phyloP scores from a whole-genome alignment of 768 basidiomycete genomes.

The Amanita phalloides region DNA sequence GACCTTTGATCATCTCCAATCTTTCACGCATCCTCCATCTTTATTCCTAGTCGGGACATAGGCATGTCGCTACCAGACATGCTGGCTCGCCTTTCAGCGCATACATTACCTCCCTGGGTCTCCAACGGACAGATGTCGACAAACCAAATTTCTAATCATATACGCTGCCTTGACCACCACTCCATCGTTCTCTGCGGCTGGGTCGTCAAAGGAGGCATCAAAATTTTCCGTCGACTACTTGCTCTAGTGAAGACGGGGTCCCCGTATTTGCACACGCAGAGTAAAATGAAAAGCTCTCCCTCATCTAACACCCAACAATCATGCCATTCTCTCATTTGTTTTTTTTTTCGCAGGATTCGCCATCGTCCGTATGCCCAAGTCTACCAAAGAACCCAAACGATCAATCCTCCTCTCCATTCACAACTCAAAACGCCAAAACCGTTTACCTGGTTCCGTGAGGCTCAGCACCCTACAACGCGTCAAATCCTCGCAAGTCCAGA shows the following conservation, averaged over 20 bases:
- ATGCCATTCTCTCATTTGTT: conserved; percentile 1
- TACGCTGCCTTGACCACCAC: conserved; percentile 91
- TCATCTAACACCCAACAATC: not conserved
- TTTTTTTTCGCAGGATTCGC: conserved; percentile 73
- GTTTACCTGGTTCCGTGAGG: conserved; percentile 92
- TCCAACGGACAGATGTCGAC: conserved; percentile 50
- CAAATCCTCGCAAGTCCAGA: conserved; percentile 93
- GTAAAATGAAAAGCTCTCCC: conserved; percentile 36
- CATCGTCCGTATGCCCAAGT: conserved; percentile 81
- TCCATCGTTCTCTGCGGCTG: conserved; percentile 94
- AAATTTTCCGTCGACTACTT: conserved; percentile 96
- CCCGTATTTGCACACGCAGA: conserved; percentile 95
- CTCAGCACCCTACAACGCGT: conserved; percentile 96
- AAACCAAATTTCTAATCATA: conserved; percentile 90
- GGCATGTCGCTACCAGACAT: conserved; percentile 44
- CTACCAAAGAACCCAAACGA: conserved; percentile 80
- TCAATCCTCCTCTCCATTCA: conserved; percentile 48
- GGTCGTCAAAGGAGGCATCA: conserved; percentile 93
- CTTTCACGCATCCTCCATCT: no score
- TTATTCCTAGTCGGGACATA: conserved; percentile 31
- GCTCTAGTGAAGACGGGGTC: conserved; percentile 86
- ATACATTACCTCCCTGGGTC: conserved; percentile 34
- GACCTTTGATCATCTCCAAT: no score
- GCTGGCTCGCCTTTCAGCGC: conserved; percentile 55
- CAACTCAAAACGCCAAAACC: conserved; percentile 57